phyloP scores from a whole-genome alignment of 164 flowering plant species.

The Nymphaea colorata region DNA sequence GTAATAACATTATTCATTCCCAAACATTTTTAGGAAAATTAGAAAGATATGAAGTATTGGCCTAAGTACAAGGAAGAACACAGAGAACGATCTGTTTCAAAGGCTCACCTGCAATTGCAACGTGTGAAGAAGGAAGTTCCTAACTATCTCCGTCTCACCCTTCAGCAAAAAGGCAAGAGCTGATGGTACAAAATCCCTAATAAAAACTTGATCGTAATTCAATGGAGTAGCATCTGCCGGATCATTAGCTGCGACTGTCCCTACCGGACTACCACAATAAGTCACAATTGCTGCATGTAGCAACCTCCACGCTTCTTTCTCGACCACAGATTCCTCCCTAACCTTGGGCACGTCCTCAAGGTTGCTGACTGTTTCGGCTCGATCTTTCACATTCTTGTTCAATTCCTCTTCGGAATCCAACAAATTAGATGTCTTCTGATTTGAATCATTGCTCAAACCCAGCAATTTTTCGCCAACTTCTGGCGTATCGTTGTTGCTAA shows the following conservation, averaged over 20 bases:
- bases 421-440: conserved; percentile 16
- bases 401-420: conserved; percentile 12
- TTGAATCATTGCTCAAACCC: conserved; percentile 7
- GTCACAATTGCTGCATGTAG: conserved; percentile 52
- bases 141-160: conserved; percentile 88
- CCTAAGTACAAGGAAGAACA: not conserved
- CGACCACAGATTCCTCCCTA: conserved; percentile 43
- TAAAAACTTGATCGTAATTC: conserved; percentile 93
- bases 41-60: not conserved
- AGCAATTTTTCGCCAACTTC: not conserved
- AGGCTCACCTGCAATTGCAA: conserved; percentile 79
- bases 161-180: conserved; percentile 89
- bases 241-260: conserved; percentile 89
- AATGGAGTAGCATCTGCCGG: conserved; percentile 55
- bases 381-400: not conserved
- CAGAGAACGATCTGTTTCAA: too few species aligned
- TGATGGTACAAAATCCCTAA: conserved; percentile 93
- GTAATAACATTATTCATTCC: too few species aligned
- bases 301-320: conserved; percentile 80
- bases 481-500: not conserved
- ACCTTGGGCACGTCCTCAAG: conserved; percentile 9
- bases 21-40: too few species aligned
- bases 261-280: conserved; percentile 87
- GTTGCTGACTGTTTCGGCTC: not conserved
- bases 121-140: conserved; percentile 85